These are phyloP conservation scores for Pleurotus giganteus DNA, from an alignment of 768 basidiomycete species.

Conservation along the genomic window DNA sequence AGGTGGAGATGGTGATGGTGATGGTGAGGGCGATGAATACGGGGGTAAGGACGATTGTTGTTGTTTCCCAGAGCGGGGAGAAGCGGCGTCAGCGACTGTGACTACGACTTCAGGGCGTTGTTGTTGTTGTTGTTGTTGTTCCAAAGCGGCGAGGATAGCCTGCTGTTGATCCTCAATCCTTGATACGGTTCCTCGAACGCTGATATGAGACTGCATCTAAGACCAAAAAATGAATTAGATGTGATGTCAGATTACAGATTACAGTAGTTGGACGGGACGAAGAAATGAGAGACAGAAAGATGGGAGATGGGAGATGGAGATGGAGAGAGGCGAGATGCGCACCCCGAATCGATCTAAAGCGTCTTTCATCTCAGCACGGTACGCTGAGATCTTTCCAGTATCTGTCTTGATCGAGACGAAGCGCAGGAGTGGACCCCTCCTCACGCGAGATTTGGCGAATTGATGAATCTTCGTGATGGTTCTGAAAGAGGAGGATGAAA, in stretches of 20 bases:
- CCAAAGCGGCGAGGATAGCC: conserved; percentile 6
- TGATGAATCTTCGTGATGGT: no score
- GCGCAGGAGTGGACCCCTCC: no score
- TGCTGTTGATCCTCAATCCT: conserved; percentile 12
- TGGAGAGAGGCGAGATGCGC: no score
- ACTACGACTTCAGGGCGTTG: no score
- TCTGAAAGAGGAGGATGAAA: no score
- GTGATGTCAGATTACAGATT: not conserved
- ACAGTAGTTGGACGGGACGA: not conserved
- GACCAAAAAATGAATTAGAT: not conserved
- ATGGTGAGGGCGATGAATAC: not conserved
- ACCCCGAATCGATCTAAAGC: conserved; percentile 25
- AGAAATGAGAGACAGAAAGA: not conserved
- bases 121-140: not conserved
- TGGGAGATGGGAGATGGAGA: no score
- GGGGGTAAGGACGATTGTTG: not conserved
- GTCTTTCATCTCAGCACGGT: conserved; percentile 17
- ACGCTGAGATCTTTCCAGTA: conserved; percentile 16
- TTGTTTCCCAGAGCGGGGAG: not conserved
- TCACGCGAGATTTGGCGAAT: no score
- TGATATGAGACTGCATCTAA: conserved; percentile 21
- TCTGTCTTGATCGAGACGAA: no score
- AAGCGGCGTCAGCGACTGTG: no score
- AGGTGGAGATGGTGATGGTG: not conserved
- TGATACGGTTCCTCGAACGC: conserved; percentile 21